Conservation (phyloP, 2,329 filamentous ascomycete genomes). For the Camptophora hylomeconis region DNA sequence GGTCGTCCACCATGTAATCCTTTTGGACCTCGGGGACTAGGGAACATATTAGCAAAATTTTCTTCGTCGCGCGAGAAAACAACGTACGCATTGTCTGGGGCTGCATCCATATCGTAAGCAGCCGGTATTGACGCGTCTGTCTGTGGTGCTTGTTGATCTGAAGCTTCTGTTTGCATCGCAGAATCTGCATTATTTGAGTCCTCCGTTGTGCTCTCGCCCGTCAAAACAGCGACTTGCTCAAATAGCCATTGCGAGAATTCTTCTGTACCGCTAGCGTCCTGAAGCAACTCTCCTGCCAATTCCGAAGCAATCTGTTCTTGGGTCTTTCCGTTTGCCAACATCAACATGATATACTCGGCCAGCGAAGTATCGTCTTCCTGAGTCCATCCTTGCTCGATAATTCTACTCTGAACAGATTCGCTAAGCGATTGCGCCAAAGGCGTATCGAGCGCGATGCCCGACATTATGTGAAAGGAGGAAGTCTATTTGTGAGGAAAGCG, state of each 20-base stretch:
- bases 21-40: slow-evolving; percentile 82
- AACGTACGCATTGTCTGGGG: slow-evolving; percentile 18
- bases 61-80: slow-evolving; percentile 3
- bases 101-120: slow-evolving; percentile 13
- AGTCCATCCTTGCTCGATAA: slow-evolving; percentile 87
- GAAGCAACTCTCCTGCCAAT: slow-evolving; percentile 74
- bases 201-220: slow-evolving; percentile 7
- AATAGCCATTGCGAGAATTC: slow-evolving; percentile 93
- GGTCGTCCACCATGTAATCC: slow-evolving; percentile 72
- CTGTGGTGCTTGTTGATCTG: slow-evolving; percentile 49
- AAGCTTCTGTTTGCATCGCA: slow-evolving; percentile 22
- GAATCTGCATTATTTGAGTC: background rate
- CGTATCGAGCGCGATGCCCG: slow-evolving; percentile 48
- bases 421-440: slow-evolving; percentile 76
- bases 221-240: slow-evolving; percentile 50
- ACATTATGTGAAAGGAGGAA: slow-evolving; percentile 11
- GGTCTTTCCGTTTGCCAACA: slow-evolving; percentile 91
- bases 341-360: slow-evolving; percentile 91
- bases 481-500: too few species aligned
- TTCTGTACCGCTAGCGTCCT: slow-evolving; percentile 68
- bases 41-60: slow-evolving; percentile 4
- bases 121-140: slow-evolving; percentile 37
- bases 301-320: slow-evolving; percentile 81
- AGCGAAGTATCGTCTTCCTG: slow-evolving; percentile 70
- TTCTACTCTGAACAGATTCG: slow-evolving; percentile 72